phyloP scores from a whole-genome alignment of 257 asterid species.

The Marsdenia floribunda region DNA sequence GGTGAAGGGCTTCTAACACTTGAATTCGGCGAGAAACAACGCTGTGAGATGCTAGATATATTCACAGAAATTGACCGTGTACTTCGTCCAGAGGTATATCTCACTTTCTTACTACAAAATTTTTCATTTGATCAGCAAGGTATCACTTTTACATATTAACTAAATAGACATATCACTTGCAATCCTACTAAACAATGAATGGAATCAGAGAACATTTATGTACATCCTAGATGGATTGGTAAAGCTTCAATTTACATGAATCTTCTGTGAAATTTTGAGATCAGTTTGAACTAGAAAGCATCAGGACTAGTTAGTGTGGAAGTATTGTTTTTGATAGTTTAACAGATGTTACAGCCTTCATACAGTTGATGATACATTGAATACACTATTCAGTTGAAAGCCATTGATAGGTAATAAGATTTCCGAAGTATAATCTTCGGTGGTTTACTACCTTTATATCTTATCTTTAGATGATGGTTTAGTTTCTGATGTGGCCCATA shows the following conservation, averaged over 20 bases:
- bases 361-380: background rate
- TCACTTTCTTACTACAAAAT: background rate
- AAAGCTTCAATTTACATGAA: background rate
- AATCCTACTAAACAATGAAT: background rate
- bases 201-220: background rate
- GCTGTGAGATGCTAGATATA: constrained; percentile 72
- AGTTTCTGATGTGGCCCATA: background rate
- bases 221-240: background rate
- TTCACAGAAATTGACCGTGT: constrained; percentile 87
- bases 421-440: background rate
- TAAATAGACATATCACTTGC: background rate
- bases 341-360: background rate
- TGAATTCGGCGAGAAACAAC: constrained; percentile 66
- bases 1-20: constrained; percentile 85
- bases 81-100: constrained; percentile 95
- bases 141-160: background rate
- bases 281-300: background rate
- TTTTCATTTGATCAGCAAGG: background rate
- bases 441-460: background rate
- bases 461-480: background rate
- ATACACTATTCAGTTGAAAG: background rate
- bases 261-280: background rate
- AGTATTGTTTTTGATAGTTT: background rate
- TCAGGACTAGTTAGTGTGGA: background rate
- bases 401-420: background rate